Base-by-base conservation (phyloP, 106 monocot genomes). In the Ottelia alismoides region DNA sequence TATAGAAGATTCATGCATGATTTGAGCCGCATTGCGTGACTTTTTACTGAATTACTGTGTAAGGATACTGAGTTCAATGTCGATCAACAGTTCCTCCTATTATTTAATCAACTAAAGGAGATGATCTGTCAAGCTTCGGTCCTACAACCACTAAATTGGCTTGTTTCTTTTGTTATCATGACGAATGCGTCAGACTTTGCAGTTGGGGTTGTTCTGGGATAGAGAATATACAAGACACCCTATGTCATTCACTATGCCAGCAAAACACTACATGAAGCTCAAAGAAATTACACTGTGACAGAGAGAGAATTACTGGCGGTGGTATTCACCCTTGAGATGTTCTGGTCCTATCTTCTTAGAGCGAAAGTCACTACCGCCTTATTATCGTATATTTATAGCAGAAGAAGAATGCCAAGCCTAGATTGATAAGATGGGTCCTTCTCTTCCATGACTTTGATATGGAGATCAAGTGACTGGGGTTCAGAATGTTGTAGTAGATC, bases 1-100 rank as follows among this genome's bases (percentile, higher is more conserved):
- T 58, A 58, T 25, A 2, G 43, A 44, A 0, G 40, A 58, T 58
- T 58, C 12, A 58, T 58, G 2, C 2, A 58, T 22, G 22, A 58
- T 1, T 43, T 58, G 9, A 14, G 35, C 4, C 31, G 20, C 19
- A 44, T 58, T 2, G 0, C 31, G 3, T n/a, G 21, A 17, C 58
- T 23, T 4, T 21, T 58, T 0, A 58, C 22, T 7, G 0, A 4
- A 0, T 21, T 58, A 17, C 25, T 58, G 20, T 1, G n/a, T 0
- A 58, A 40, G 40, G 58, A 58, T 20, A 27, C 16, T 43, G 40
- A 43, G 6, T 43, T 43, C 40, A 43, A 43, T 16, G 6, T 43
- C 16, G 40, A 43, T 16, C 40, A 43, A 16, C 10, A 43, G 16
- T 43, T 6, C 16, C 40, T 43, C 10, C 40, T 7, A 7, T 7